These are phyloP conservation scores for Pseudozyma sp. DNA, from an alignment of 1,284 basidiomycete species.

Conservation along the genomic window DNA sequence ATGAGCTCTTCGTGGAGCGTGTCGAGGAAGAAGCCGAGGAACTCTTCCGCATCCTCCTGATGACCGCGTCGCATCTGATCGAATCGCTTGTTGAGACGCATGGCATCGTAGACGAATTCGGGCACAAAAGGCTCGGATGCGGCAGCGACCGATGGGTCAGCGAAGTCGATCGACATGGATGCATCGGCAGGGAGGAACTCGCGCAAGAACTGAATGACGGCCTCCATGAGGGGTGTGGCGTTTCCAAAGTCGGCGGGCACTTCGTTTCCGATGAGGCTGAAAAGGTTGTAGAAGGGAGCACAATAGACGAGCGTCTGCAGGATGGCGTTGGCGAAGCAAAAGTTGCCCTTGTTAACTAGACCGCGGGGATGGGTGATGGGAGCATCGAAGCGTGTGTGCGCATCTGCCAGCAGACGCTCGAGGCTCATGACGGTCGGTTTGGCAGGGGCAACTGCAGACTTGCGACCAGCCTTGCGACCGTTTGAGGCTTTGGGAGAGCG, in stretches of 20 bases:
- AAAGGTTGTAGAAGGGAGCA: conserved; percentile 83
- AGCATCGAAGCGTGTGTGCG: conserved; percentile 53
- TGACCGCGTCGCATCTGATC: conserved; percentile 92
- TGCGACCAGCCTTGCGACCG: conserved; percentile 25
- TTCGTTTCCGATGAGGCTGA: conserved; percentile 77
- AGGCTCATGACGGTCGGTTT: conserved; percentile 37
- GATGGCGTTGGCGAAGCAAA: conserved; percentile 96
- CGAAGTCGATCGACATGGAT: conserved; percentile 22
- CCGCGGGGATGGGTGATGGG: conserved; percentile 79
- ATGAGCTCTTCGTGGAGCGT: conserved; percentile 93
- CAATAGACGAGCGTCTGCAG: conserved; percentile 91
- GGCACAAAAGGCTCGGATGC: conserved; percentile 79
- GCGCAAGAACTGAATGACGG: conserved; percentile 81
- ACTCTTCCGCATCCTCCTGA: conserved; percentile 98
- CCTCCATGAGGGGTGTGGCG: conserved; percentile 83
- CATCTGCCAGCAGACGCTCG: conserved; percentile 42
- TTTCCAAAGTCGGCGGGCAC: conserved; percentile 71
- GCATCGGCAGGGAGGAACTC: conserved; percentile 74
- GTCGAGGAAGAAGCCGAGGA: conserved; percentile 96
- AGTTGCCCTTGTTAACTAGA: conserved; percentile 92
- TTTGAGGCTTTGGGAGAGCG: conserved; percentile 39
- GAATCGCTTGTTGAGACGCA: conserved; percentile 93
- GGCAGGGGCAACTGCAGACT: conserved; percentile 18
- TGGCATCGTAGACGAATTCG: conserved; percentile 90
- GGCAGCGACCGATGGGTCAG: conserved; percentile 30